Evolutionary conservation across 345 rosid species (phyloP).

Genomic region (Euphorbia lathyris): DNA sequence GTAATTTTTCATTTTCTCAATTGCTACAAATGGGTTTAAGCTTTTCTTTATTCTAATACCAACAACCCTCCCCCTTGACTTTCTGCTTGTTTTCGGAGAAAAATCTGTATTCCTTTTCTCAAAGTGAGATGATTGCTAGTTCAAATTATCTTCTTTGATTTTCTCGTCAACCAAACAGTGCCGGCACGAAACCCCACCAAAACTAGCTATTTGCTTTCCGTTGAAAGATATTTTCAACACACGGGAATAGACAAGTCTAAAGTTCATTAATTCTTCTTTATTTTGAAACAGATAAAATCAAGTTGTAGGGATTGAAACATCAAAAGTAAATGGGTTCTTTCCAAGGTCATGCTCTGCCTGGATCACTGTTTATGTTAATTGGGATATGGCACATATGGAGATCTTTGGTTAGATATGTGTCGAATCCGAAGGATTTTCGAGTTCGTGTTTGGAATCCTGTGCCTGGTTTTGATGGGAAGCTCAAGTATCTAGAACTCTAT

Average conservation of each 20-base stretch:
- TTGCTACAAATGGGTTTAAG: not conserved
- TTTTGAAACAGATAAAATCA: slow-evolving; percentile 7
- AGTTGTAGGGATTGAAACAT: not conserved
- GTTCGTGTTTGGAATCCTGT: slow-evolving; percentile 87
- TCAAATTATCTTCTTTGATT: not conserved
- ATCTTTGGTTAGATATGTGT: slow-evolving; percentile 50
- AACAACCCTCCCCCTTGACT: not conserved
- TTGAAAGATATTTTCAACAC: not conserved
- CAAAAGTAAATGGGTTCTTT: slow-evolving; percentile 74
- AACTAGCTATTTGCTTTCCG: not conserved
- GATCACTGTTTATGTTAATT: slow-evolving; percentile 68
- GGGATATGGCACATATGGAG: slow-evolving; percentile 92
- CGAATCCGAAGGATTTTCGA: slow-evolving; percentile 63
- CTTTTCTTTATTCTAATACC: not conserved
- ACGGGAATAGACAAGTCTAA: not conserved
- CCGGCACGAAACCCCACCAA: not conserved
- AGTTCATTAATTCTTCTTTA: not conserved
- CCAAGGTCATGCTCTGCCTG: slow-evolving; percentile 88
- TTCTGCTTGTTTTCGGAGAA: slow-evolving; percentile 11
- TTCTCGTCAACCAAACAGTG: slow-evolving; percentile 12
- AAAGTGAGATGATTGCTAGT: too few relatives aligned
- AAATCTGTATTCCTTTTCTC: too few relatives aligned
- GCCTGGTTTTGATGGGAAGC: slow-evolving; percentile 71
- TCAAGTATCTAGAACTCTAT: slow-evolving; percentile 81
- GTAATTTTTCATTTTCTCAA: not conserved